These are phyloP conservation scores for Thinopyrum elongatum DNA, from an alignment of 176 grass and related monocot species.

Conservation along the genomic window DNA sequence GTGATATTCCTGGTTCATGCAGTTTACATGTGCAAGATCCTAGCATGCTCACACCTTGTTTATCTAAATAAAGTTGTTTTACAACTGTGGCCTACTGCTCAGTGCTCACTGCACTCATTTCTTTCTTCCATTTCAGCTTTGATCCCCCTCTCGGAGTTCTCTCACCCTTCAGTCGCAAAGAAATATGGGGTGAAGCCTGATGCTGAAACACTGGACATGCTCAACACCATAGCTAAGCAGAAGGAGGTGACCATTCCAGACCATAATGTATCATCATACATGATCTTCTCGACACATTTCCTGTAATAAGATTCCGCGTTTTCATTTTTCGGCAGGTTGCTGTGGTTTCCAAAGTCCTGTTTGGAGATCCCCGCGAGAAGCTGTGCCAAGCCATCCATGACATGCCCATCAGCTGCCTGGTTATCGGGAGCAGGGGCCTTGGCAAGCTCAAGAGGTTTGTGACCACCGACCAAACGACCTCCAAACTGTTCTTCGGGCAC, in stretches of 20 bases:
- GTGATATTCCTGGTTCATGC: not conserved
- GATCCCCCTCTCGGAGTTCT: conserved; percentile 74
- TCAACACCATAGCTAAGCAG: conserved; percentile 65
- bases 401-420: conserved; percentile 66
- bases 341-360: conserved; percentile 71
- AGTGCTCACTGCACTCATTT: not conserved
- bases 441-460: conserved; percentile 91
- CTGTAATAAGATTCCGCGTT: not conserved
- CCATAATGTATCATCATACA: not conserved
- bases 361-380: conserved; percentile 88
- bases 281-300: not conserved
- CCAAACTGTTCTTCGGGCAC: not conserved
- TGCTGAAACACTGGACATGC: conserved; percentile 77
- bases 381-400: conserved; percentile 68
- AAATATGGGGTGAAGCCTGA: conserved; percentile 89
- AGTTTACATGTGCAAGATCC: not conserved
- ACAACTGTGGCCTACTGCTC: not conserved
- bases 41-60: not conserved
- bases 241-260: conserved; percentile 55
- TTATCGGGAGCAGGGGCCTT: conserved; percentile 90
- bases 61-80: not conserved
- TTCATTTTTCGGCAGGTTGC: conserved; percentile 37
- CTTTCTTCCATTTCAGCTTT: conserved; percentile 45
- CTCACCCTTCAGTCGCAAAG: conserved; percentile 43
- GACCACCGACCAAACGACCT: not conserved